Evolutionary conservation across 129 eudicot genomes (phyloP), one percentile per base, ranked within the genome.

Genomic region (Rutidosis leptorrhynchoides): DNA sequence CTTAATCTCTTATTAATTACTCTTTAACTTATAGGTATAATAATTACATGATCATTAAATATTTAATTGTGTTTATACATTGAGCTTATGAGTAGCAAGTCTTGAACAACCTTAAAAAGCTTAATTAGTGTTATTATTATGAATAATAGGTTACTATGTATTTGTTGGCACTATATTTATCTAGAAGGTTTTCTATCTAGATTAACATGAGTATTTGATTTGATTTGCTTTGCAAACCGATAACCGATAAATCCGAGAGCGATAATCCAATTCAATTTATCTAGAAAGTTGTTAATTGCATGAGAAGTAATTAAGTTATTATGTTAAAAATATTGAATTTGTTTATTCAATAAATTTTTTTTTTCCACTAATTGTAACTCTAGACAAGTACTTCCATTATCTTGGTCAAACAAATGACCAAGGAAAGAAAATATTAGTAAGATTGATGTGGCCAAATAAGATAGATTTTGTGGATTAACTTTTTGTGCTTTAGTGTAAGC

Each of bases 401-500:
- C 2, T 8, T 4, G 17, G 70, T 26, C 8, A 17, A 24, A 42
- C 14, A 40, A 28, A 15, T 48, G 58, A 65, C 35, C 43, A 48
- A 45, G 10, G 9, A 17, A 26, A 24, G 45, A 49, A 54, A 27
- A 62, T 29, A 54, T 22, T 19, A 43, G 43, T 70, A 70, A 22
- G 58, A 25, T 43, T 33, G 74, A 70, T 70, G 20, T 19, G 58
- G 29, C 42, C 74, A 69, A n/a, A 5, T 25, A 5, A 19, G 17
- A 19, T 26, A 19, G 67, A 58, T 58, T 70, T 23, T 58, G 9
- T 58, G 29, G 28, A 32, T 33, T 51, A 25, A 58, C 74, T 20
- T 70, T 45, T 58, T 26, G 66, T 43, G 66, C 56, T 55, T 70
- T 70, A 70, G 58, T 68, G 71, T 51, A 12, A 48, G 29, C 71